A percentile compares a stretch with the other conserved stretches of the same genome.
Conservation (phyloP, 192 early-diverging fungal genomes). For the Linnemannia schmuckeri region DNA sequence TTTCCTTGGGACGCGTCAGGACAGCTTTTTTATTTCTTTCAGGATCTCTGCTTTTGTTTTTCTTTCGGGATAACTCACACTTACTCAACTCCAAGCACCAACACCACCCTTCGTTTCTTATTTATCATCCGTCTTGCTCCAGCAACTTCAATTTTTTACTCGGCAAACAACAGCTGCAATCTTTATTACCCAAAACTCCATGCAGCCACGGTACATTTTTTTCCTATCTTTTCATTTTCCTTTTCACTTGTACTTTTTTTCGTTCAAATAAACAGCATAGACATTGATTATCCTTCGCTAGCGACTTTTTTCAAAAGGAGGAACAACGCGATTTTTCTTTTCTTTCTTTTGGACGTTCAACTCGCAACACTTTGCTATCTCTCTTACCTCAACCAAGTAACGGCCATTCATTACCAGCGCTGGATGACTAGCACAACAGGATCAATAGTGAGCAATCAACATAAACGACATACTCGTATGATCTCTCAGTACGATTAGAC, state of each 20-base stretch:
- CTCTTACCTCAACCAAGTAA: no score
- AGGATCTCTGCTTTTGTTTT: neutral
- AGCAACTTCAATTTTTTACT: neutral
- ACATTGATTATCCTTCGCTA: neutral
- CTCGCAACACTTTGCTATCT: no score
- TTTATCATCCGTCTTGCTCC: neutral
- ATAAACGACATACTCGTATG: no score
- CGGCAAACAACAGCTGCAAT: neutral
- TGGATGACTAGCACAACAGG: no score
- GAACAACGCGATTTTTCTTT: no score
- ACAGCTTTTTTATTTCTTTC: neutral
- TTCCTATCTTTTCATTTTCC: neutral
- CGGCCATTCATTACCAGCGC: no score
- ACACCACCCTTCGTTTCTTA: neutral
- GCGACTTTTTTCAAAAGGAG: neutral
- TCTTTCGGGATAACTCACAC: neutral
- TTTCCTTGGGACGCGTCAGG: neutral
- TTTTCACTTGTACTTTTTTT: neutral
- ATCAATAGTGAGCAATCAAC: no score
- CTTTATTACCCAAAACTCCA: neutral
- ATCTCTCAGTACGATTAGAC: no score
- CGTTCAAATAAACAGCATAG: slow-evolving; percentile 5
- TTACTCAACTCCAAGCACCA: neutral
- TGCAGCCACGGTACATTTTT: neutral
- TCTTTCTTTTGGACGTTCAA: neutral